Conservation (phyloP, 768 basidiomycete species). For the Termitomyces sp. region DNA sequence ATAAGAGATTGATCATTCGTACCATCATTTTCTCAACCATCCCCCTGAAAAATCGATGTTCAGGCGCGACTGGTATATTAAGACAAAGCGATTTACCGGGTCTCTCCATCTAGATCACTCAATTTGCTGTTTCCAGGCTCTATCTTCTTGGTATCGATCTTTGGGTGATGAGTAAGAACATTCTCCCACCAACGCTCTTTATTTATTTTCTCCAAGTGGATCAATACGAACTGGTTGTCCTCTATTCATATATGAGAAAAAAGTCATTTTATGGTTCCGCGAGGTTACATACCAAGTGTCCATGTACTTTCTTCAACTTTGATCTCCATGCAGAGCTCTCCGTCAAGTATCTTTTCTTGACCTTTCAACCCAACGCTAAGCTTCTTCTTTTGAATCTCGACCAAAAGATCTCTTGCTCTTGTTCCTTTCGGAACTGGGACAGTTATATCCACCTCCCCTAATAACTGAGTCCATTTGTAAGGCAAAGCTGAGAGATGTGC, state of each 20-base stretch:
- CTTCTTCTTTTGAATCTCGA: constrained; percentile 77
- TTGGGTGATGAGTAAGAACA: constrained; percentile 90
- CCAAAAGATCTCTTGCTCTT: constrained; percentile 65
- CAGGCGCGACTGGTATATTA: neutral
- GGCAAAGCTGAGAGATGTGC: constrained; percentile 64
- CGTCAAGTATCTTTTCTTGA: constrained; percentile 79
- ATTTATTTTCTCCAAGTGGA: constrained; percentile 86
- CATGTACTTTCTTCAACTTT: constrained; percentile 97
- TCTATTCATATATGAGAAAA: constrained; percentile 36
- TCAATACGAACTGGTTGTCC: constrained; percentile 65
- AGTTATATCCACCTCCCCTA: constrained; percentile 79
- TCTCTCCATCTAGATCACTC: constrained; percentile 94
- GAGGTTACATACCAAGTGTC: constrained; percentile 70
- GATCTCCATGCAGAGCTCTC: constrained; percentile 89
- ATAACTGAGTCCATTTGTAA: constrained; percentile 87
- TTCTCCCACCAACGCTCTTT: constrained; percentile 97
- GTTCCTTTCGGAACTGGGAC: constrained; percentile 88
- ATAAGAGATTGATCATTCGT: constrained; percentile 20
- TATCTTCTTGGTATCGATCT: constrained; percentile 95
- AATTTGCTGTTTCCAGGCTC: constrained; percentile 93
- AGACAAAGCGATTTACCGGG: constrained; percentile 43
- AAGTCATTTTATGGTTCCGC: neutral
- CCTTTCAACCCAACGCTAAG: constrained; percentile 84
- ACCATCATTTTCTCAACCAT: constrained; percentile 99
- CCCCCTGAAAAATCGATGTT: constrained; percentile 46